Evolutionary conservation across 2,329 filamentous ascomycete species (phyloP), one percentile per base, ranked within the genome.

Genomic region (Niveomyces coronatus): DNA sequence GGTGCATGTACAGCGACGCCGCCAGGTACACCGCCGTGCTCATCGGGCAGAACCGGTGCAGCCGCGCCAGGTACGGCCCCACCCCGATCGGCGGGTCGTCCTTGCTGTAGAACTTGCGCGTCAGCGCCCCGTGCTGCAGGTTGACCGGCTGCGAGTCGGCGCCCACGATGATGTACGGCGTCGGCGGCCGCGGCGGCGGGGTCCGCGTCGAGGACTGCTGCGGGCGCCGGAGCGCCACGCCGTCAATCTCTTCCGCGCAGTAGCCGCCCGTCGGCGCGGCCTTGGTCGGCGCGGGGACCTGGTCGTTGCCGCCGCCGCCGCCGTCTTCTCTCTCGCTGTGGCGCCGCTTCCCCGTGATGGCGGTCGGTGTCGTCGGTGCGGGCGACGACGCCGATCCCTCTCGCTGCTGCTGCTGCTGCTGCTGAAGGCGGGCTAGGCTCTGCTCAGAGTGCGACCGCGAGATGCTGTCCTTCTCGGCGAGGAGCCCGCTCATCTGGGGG

Each of bases 11-110:
- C 8, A 83, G 69, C 32, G 84, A 87, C 4, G 88, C 82, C 1
- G 89, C 86, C 18, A 98, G 77, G 61, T 94, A 95, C 9, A 96
- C 89, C 17, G 82, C 89, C 0, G 88, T 87, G 45, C 85, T 93
- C 75, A 94, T 87, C 4, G 91, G 88, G 53, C 89, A 96, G 63
- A 83, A 95, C 41, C 77, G 77, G 61, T 96, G 88, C 42, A 96
- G 75, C 13, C 89, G 83, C 51, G 79, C 68, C 17, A 96, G 73
- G 54, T 96, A 98, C 46, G 91, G 82, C 52, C 82, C 76, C 32
- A 95, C 71, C 24, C 78, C 72, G 47, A 96, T 89, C 9, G 83
- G 80, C 15, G 91, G 89, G 13, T 86, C 78, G 35, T 79, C 76
- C 56, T 91, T 94, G 46, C 83, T 89, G 65, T 91, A 93, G 62